These are phyloP conservation scores for Phytophthora pini DNA, from an alignment of 352 stramenopile genomes.

Conservation along the genomic window DNA sequence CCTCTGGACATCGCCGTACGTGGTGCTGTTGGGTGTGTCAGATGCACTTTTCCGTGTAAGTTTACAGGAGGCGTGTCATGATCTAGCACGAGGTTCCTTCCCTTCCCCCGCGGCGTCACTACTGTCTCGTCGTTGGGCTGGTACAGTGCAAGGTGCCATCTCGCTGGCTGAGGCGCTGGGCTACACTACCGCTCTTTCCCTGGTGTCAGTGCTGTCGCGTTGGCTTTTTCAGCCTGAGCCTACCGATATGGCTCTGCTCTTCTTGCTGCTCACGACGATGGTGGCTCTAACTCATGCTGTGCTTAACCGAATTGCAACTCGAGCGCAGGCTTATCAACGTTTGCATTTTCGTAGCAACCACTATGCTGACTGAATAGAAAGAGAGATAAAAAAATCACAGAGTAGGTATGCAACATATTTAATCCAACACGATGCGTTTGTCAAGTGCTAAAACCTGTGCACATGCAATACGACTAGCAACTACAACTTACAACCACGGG, in stretches of 20 bases:
- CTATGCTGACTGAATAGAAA: not conserved
- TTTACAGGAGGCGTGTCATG: slow-evolving; percentile 61
- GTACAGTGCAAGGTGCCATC: slow-evolving; percentile 52
- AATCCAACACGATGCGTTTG: slow-evolving; percentile 30
- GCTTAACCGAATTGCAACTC: slow-evolving; percentile 39
- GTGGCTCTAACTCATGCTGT: slow-evolving; percentile 63
- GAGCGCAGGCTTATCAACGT: slow-evolving; percentile 28
- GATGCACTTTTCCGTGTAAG: slow-evolving; percentile 74
- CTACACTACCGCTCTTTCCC: slow-evolving; percentile 53
- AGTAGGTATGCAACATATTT: slow-evolving; percentile 31
- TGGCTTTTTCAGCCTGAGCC: slow-evolving; percentile 65
- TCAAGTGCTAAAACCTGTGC: slow-evolving; percentile 9
- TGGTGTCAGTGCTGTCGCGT: slow-evolving; percentile 55
- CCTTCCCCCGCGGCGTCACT: slow-evolving; percentile 6
- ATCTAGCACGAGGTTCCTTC: slow-evolving; percentile 32
- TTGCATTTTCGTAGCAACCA: slow-evolving; percentile 19
- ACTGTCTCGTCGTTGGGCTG: slow-evolving; percentile 43
- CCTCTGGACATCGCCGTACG: slow-evolving; percentile 62
- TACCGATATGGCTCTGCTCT: slow-evolving; percentile 68
- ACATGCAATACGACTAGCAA: slow-evolving; percentile 24
- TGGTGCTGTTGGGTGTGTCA: slow-evolving; percentile 58
- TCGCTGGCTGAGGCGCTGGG: slow-evolving; percentile 64
- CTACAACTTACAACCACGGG: slow-evolving; percentile 76
- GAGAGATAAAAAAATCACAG: slow-evolving; percentile 4
- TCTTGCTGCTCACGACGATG: slow-evolving; percentile 68